Base-by-base conservation (phyloP, 2,329 filamentous ascomycete genomes). In the Sclerotinia trifoliorum region DNA sequence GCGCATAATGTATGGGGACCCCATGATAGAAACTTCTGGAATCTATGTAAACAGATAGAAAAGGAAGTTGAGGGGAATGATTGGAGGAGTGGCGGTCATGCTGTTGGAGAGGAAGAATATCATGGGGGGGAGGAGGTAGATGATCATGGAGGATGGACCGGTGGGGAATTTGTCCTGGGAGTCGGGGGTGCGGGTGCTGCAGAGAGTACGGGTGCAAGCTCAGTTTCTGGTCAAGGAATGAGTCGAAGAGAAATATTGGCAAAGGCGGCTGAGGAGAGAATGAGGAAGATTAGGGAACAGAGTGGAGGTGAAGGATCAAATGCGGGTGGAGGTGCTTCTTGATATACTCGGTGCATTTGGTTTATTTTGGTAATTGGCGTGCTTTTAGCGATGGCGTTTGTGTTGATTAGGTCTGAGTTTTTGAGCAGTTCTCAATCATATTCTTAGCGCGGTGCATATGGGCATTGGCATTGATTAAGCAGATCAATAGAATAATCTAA, bases 1-100 rank as follows among this genome's bases (percentile, higher is more conserved):
- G 90, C 94, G 72, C 95, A 99, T 79, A 97, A 97, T 75, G 92
- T 97, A 13, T 90, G 90, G 80, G 84, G 90, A 0, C 87, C 90
- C 0, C 95, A 99, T 78, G 93, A 98, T 79, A 83, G 87, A 24
- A 81, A 91, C 58, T 99, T 99, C 76, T 98, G 95, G 94, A 86
- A 93, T 65, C 79, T 99, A 74, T 97, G 92, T 73, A 89, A 88
- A 73, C 85, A 90, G 81, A 96, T 97, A 75, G 94, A 98, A 82
- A 84, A 85, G 63, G 94, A 97, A 81, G 94, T 97, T 3, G 89
- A 90, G 68, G 82, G 81, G 61, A 90, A 86, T 21, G 93, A 97
- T 81, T 96, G 91, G 89, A 89, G 84, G 75, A 84, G 84, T 32
- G 88, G 88, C 0, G 94, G 94, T 0, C 81, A 84, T 65, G 86